Percentiles rank a stretch among this genome's conserved stretches.
Evolutionary conservation across 306 rosid genomes (phyloP).

Genomic region (Cicer judaicum): DNA sequence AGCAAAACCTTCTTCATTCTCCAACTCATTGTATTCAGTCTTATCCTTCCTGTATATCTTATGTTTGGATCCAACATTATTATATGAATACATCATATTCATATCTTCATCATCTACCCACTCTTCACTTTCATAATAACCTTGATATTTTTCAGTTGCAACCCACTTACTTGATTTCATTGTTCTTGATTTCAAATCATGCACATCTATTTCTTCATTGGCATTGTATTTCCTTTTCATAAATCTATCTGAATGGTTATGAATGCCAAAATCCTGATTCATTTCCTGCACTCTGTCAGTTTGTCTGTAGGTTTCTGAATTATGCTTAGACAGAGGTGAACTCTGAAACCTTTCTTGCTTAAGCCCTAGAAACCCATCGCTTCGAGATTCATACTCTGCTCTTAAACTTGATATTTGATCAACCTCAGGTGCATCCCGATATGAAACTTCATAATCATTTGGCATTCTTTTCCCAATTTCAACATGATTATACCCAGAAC

Average conservation of each 20-base stretch:
- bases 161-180: slow-evolving; percentile 56
- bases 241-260: slow-evolving; percentile 58
- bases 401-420: slow-evolving; percentile 51
- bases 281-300: slow-evolving; percentile 55
- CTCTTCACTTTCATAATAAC: slow-evolving; percentile 61
- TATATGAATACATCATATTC: slow-evolving; percentile 51
- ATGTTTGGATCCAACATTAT: slow-evolving; percentile 55
- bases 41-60: slow-evolving; percentile 54
- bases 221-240: slow-evolving; percentile 63
- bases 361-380: slow-evolving; percentile 58
- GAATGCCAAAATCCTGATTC: slow-evolving; percentile 53
- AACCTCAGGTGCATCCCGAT: slow-evolving; percentile 54
- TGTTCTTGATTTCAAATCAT: slow-evolving; percentile 48
- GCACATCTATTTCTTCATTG: slow-evolving; percentile 52
- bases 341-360: slow-evolving; percentile 63
- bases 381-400: slow-evolving; percentile 64
- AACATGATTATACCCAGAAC: slow-evolving; percentile 51
- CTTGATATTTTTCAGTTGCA: slow-evolving; percentile 57
- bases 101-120: slow-evolving; percentile 67
- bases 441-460: slow-evolving; percentile 56
- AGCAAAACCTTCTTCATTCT: slow-evolving; percentile 50
- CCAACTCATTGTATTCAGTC: slow-evolving; percentile 53
- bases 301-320: slow-evolving; percentile 54
- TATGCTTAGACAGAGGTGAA: slow-evolving; percentile 56
- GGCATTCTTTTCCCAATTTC: slow-evolving; percentile 60